phyloP scores from a whole-genome alignment of 129 eudicot species.

The Smallanthus sonchifolius region DNA sequence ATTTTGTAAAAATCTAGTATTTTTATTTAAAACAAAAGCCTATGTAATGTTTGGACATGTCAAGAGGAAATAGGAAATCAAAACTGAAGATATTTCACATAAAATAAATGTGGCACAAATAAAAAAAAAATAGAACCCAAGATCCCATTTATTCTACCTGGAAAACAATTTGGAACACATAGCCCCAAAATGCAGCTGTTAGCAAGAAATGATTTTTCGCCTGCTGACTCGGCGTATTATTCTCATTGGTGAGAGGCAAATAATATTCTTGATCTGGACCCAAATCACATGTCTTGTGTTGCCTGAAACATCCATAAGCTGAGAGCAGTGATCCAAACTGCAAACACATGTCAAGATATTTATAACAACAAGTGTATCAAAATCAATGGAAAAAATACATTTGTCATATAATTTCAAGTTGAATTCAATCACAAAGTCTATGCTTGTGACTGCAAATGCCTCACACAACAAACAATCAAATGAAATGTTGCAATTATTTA shows the following conservation, averaged over 20 bases:
- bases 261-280: slow-evolving; percentile 39
- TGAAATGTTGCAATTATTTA: neutral
- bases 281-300: slow-evolving; percentile 23
- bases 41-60: neutral
- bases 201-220: slow-evolving; percentile 17
- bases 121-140: neutral
- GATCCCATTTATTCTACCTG: slow-evolving; percentile 38
- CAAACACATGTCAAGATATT: slow-evolving; percentile 11
- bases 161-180: slow-evolving; percentile 53
- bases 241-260: slow-evolving; percentile 37
- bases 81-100: neutral
- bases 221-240: slow-evolving; percentile 12
- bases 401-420: neutral
- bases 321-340: slow-evolving; percentile 71
- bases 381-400: neutral
- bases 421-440: neutral
- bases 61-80: neutral
- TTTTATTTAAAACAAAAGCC: neutral
- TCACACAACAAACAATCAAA: neutral
- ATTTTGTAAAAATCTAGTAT: neutral
- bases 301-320: slow-evolving; percentile 49
- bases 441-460: neutral
- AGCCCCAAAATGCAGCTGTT: slow-evolving; percentile 37
- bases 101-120: neutral
- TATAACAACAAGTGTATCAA: slow-evolving; percentile 19